Evolutionary conservation across 805 yeast species (phyloP), one percentile per base, ranked within the genome.

Genomic region (Nakazawaea pomicola): DNA sequence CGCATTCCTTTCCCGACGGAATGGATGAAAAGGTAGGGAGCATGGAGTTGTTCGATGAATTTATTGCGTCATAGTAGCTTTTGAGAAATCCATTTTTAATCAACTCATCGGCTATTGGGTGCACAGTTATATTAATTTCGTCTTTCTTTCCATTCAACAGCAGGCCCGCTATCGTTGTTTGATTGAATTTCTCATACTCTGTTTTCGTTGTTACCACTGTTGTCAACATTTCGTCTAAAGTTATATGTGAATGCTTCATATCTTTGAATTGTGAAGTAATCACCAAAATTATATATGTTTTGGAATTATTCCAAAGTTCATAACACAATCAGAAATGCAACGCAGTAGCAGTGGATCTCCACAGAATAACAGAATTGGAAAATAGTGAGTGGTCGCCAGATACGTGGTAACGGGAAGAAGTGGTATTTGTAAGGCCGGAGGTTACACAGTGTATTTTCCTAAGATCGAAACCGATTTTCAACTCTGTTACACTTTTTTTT

Each of bases 1-100:
- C 56, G 3, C 19, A 23, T 18, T 47, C 47, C n/a, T 37, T 29
- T 8, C 52, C 46, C 11, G 47, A 40, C 3, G 57, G 53, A 9
- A 12, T 31, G 10, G 33, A 18, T n/a, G 36, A 35, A 27, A 29
- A 40, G 3, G 39, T 37, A 6, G 46, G 46, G 11, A 45, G 19
- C 50, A 47, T 47, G 12, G 50, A 33, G 11, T 40, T 45, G 14
- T 23, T 8, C 3, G 50, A 47, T 4, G 11, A 11, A 5, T 28
- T 10, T 8, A 44, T 25, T 6, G 48, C 46, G 29, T 42, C 44
- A 15, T 32, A n/a, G 20, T 41, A 41, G 30, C 39, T 40, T 6
- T 15, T 15, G 7, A 28, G 21, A 18, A 40, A 40, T n/a, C 20
- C 38, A 18, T 31, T 18, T 6, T 32, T n/a, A 19, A 38, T 27